phyloP scores from a whole-genome alignment of 441 rosid species.

The Pelargonium citronellum region DNA sequence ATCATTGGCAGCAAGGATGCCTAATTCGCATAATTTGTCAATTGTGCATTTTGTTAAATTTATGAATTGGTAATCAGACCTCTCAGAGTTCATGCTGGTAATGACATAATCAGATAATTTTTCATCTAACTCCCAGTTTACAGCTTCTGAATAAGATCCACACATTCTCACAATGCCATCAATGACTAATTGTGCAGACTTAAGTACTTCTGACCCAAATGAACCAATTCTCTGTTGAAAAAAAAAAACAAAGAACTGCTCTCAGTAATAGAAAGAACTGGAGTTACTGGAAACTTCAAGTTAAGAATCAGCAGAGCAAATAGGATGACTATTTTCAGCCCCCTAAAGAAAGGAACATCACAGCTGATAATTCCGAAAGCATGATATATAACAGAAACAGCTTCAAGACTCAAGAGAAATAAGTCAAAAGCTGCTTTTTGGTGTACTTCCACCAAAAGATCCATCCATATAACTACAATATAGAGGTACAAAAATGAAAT shows the following conservation, averaged over 20 bases:
- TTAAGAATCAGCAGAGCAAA: neutral
- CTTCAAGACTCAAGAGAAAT: conserved; percentile 4
- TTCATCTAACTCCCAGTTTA: conserved; percentile 31
- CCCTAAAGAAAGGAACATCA: neutral
- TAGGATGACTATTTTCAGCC: conserved; percentile 5
- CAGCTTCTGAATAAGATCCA: conserved; percentile 42
- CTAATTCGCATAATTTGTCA: conserved; percentile 59
- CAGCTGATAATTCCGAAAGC: neutral
- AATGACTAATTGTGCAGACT: conserved; percentile 51
- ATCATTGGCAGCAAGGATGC: conserved; percentile 62
- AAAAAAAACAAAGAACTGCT: conserved; percentile 3
- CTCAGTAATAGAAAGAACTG: conserved; percentile 16
- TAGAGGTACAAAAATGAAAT: neutral
- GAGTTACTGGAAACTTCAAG: neutral
- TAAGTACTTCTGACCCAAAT: conserved; percentile 44
- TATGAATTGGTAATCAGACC: conserved; percentile 32
- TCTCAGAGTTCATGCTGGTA: conserved; percentile 25
- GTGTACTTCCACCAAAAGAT: neutral
- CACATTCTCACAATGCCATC: conserved; percentile 54
- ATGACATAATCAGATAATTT: conserved; percentile 27
- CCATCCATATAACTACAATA: neutral
- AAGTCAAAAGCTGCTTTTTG: neutral
- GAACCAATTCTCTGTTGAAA: conserved; percentile 49
- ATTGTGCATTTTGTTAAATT: conserved; percentile 40
- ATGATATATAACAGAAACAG: neutral